Conservation (phyloP, 306 rosid genomes). For the Datisca glomerata region DNA sequence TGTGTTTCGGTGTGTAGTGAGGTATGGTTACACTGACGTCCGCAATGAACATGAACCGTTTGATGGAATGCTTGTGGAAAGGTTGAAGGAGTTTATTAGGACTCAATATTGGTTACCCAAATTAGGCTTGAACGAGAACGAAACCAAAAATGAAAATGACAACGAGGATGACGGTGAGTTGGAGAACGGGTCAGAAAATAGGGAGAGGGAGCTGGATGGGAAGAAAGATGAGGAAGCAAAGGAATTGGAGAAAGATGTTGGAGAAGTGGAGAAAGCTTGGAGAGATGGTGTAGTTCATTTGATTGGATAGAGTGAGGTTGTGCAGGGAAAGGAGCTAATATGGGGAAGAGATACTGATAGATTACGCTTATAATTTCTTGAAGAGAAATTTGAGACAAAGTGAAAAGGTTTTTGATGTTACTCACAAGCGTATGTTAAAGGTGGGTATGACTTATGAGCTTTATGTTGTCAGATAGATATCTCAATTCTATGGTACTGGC, state of each 20-base stretch:
- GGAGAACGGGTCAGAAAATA: too few species aligned
- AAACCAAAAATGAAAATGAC: background rate
- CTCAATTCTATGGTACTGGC: too few species aligned
- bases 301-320: slow-evolving; percentile 26
- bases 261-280: slow-evolving; percentile 17
- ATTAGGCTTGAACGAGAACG: background rate
- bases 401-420: slow-evolving; percentile 17
- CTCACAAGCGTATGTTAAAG: slow-evolving; percentile 20
- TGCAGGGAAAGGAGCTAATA: slow-evolving; percentile 17
- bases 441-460: slow-evolving; percentile 39
- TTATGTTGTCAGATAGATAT: too few species aligned
- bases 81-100: slow-evolving; percentile 17
- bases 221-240: background rate
- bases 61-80: slow-evolving; percentile 15
- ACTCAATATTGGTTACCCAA: slow-evolving; percentile 7
- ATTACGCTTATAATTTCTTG: slow-evolving; percentile 27
- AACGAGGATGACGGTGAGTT: background rate
- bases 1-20: slow-evolving; percentile 24
- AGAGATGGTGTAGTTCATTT: slow-evolving; percentile 21
- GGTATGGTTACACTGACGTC: slow-evolving; percentile 19
- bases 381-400: slow-evolving; percentile 23
- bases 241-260: slow-evolving; percentile 7
- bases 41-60: slow-evolving; percentile 6
- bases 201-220: too few species aligned
- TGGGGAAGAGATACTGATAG: slow-evolving; percentile 17